Evolutionary conservation across 225 moss, liverwort and hornwort genomes (phyloP), one percentile per base, ranked within the genome.

Genomic region (Sphagnum tenellum): DNA sequence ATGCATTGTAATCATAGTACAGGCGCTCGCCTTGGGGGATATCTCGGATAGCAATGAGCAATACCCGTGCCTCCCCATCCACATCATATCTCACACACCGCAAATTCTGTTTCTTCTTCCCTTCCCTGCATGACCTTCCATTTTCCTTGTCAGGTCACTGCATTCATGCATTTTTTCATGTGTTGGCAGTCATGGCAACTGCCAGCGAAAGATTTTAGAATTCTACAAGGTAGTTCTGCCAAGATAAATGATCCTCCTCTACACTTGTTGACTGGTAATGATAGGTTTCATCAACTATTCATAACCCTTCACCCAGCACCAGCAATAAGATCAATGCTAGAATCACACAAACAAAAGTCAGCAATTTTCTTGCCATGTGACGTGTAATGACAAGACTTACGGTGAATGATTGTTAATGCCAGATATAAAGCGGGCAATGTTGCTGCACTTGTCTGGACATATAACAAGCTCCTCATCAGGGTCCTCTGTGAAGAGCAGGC

Each of bases 1-100:
- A 92, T 3, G 84, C 89, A 74, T 96, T 96, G 62, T 96, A 96
- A 63, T 96, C 89, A 71, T 96, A 96, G 59, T 96, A 88, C 73
- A 96, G 73, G 49, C 89, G 88, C 72, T 96, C 96, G 45, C 96
- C 96, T 69, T 79, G 83, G 47, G 88, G 81, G 64, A 96, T 96
- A 68, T 96, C 92, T 55, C 92, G 84, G 64, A 96, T 88, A 9
- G 96, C 96, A 46, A 92, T 77, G 48, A 96, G 74, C 45, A 96
- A 71, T 12, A 85, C 89, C 64, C 87, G 77, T 9, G 96, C 92
- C 63, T 96, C 82, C 14, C 92, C 89, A 47, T 90, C 89, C 55
- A 96, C 88, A 64, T 90, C 82, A 73, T 78, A 96, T 63, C 96
- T 79, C 4, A 96, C 86, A 62, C 92, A 96, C 55, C 88, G 79